Conservation (phyloP, 768 basidiomycete species). For the Trametes cinnabarina region DNA sequence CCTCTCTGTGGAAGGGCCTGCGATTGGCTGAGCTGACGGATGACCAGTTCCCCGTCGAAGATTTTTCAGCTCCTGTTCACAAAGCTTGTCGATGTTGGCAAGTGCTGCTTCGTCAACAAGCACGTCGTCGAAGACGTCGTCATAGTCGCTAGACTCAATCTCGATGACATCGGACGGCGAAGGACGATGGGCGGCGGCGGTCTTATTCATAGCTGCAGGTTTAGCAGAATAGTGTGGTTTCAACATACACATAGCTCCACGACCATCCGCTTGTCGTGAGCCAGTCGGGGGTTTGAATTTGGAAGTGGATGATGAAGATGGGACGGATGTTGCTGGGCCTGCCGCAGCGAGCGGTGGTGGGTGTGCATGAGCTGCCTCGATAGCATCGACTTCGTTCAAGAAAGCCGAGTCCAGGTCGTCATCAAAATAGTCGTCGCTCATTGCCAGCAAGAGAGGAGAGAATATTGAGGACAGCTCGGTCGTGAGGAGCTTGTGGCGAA, state of each 20-base stretch:
- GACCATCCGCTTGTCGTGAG: neutral
- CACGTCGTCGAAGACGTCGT: constrained; percentile 39
- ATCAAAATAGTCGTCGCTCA: constrained; percentile 80
- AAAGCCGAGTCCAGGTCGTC: constrained; percentile 59
- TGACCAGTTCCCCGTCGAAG: constrained; percentile 20
- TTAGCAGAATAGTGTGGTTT: neutral
- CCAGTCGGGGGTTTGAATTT: constrained; percentile 1
- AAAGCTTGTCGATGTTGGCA: constrained; percentile 48
- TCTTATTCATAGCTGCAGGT: neutral
- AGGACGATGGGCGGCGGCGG: neutral
- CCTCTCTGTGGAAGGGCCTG: constrained; percentile 34
- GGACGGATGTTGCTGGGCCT: neutral
- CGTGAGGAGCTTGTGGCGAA: constrained; percentile 6
- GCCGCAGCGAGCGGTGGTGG: constrained; percentile 16
- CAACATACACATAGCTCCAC: neutral
- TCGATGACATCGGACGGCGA: constrained; percentile 23
- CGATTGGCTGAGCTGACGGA: constrained; percentile 33
- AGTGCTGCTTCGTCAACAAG: constrained; percentile 52
- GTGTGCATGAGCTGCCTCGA: constrained; percentile 57
- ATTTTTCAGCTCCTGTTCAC: constrained; percentile 45
- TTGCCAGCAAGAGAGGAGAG: constrained; percentile 26
- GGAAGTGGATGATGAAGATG: constrained; percentile 4
- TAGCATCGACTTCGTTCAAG: constrained; percentile 61
- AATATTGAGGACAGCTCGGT: neutral
- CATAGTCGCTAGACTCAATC: constrained; percentile 44